These are phyloP conservation scores for Nakazawaea ernobii DNA, from an alignment of 805 yeast genomes.

Conservation along the genomic window DNA sequence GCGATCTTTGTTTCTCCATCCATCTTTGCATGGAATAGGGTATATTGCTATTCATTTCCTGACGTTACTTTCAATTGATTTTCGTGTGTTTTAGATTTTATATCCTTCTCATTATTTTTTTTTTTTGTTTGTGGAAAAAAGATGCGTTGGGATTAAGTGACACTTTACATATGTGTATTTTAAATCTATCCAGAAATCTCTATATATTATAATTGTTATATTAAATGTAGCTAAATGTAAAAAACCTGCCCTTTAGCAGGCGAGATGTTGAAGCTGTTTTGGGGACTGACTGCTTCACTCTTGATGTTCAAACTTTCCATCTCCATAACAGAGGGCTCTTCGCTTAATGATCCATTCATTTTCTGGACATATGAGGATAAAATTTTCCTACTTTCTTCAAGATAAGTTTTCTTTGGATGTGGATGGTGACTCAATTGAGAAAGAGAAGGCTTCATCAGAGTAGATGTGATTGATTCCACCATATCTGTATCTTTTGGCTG, in stretches of 20 bases:
- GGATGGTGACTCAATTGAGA: conserved; percentile 1
- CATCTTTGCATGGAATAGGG: background rate
- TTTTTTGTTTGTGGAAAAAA: too few species aligned
- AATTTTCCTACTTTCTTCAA: conserved; percentile 8
- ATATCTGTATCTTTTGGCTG: background rate
- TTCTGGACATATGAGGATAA: background rate
- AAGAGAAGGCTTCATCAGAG: conserved; percentile 7
- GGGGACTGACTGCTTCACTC: conserved; percentile 3
- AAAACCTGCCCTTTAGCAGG: conserved; percentile 3
- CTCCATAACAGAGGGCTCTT: conserved; percentile 4
- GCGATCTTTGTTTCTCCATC: background rate
- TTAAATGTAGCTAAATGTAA: background rate
- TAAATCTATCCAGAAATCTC: background rate
- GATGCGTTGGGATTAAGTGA: too few species aligned
- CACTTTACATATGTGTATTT: background rate
- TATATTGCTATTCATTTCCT: background rate
- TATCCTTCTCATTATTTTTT: too few species aligned
- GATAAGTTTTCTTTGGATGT: background rate
- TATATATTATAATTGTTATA: background rate
- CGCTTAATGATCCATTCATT: conserved; percentile 7
- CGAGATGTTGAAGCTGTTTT: conserved; percentile 1
- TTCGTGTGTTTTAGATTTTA: too few species aligned
- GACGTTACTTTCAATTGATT: too few species aligned
- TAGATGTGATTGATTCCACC: conserved; percentile 9
- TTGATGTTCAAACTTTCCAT: conserved; percentile 7